Conservation (phyloP, 495 filamentous ascomycete species). For the Cercophora newfieldiana region DNA sequence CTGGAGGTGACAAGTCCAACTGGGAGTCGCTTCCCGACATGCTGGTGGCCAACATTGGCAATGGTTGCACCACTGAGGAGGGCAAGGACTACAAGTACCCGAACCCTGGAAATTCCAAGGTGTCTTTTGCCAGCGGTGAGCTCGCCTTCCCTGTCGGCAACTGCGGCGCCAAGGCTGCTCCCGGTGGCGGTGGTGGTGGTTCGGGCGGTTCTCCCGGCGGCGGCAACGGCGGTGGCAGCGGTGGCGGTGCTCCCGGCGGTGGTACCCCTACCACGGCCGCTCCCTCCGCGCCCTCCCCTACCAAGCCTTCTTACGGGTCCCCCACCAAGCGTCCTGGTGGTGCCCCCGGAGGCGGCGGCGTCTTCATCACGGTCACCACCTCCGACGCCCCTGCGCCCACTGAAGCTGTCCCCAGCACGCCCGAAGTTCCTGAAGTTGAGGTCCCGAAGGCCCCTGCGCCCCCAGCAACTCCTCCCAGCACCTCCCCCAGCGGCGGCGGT, state of each 20-base stretch:
- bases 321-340: constrained; percentile 10
- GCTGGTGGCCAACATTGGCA: constrained; percentile 74
- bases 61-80: constrained; percentile 54
- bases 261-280: background rate
- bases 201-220: constrained; percentile 6
- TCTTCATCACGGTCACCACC: constrained; percentile 58
- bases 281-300: background rate
- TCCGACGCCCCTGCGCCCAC: constrained; percentile 10
- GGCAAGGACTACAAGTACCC: constrained; percentile 52
- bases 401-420: background rate
- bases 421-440: background rate
- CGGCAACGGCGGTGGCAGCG: constrained; percentile 3
- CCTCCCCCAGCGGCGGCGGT: constrained; percentile 22
- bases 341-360: constrained; percentile 63
- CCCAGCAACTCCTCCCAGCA: constrained; percentile 16
- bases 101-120: constrained; percentile 56
- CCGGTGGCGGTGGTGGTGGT: background rate
- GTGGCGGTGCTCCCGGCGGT: background rate
- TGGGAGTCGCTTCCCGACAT: constrained; percentile 70
- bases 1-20: constrained; percentile 48
- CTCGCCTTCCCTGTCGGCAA: constrained; percentile 20
- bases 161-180: constrained; percentile 16
- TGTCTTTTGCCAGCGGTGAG: constrained; percentile 38
- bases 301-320: too few relatives aligned
- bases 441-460: background rate